Percentiles rank a stretch among this genome's conserved stretches.
Conservation (phyloP, 345 rosid species). For the Pistacia integerrima region DNA sequence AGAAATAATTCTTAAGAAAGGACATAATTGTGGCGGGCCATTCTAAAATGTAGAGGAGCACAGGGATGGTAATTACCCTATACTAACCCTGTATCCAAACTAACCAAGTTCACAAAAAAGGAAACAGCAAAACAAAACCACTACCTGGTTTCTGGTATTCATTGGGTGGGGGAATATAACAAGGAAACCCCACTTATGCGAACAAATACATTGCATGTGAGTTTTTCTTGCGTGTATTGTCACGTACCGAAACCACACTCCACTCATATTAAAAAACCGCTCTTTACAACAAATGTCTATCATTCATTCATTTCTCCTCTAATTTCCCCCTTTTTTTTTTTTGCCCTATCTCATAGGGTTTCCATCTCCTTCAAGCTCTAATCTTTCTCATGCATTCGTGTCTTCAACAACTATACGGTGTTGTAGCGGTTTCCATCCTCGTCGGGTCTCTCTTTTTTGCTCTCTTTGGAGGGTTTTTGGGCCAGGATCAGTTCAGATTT, state of each 20-base stretch:
- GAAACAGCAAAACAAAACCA: neutral
- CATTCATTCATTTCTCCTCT: neutral
- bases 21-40: too few relatives aligned
- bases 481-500: slow-evolving; percentile 37
- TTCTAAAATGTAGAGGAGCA: neutral
- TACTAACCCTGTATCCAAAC: slow-evolving; percentile 10
- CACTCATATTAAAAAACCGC: slow-evolving; percentile 16
- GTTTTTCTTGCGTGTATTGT: slow-evolving; percentile 35
- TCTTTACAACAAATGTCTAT: neutral
- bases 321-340: slow-evolving; percentile 31
- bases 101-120: neutral
- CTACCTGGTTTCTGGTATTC: slow-evolving; percentile 28
- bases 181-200: slow-evolving; percentile 42
- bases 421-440: slow-evolving; percentile 24
- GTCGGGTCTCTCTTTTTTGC: slow-evolving; percentile 62
- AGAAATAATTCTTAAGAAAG: too few relatives aligned
- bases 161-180: slow-evolving; percentile 40
- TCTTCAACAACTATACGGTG: slow-evolving; percentile 19
- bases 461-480: slow-evolving; percentile 76
- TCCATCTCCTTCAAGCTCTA: slow-evolving; percentile 26
- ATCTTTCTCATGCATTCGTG: slow-evolving; percentile 53
- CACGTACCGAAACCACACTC: slow-evolving; percentile 25
- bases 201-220: slow-evolving; percentile 70
- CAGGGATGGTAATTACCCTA: too few relatives aligned
- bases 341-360: slow-evolving; percentile 95